phyloP scores from a whole-genome alignment of 768 basidiomycete genomes.

The Serendipita vermifera region DNA sequence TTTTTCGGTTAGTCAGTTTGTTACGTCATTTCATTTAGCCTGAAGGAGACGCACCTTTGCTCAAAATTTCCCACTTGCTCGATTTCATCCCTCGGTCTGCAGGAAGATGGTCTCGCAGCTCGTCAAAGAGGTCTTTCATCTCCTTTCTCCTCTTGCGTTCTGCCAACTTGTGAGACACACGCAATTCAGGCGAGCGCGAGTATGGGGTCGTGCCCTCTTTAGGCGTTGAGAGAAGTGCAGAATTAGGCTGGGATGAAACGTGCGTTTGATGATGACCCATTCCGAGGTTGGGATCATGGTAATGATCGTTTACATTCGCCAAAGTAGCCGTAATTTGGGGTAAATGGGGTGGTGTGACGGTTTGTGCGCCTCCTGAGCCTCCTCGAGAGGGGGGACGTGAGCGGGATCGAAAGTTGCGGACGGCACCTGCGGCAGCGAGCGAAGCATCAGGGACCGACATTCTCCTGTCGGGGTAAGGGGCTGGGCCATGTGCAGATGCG shows the following conservation, averaged over 20 bases:
- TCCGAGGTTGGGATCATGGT: conserved; percentile 3
- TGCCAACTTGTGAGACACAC: conserved; percentile 92
- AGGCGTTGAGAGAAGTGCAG: conserved; percentile 35
- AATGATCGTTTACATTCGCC: background rate
- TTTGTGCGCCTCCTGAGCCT: conserved; percentile 16
- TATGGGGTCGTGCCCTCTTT: conserved; percentile 49
- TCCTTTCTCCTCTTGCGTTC: conserved; percentile 95
- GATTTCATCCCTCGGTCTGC: conserved; percentile 90
- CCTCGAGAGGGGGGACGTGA: conserved; percentile 63
- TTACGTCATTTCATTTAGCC: background rate
- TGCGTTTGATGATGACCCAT: conserved; percentile 21
- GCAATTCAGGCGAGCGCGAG: conserved; percentile 86
- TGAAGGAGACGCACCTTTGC: conserved; percentile 54
- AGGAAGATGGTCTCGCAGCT: conserved; percentile 83
- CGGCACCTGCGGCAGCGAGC: conserved; percentile 32
- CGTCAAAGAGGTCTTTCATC: conserved; percentile 98
- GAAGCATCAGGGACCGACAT: conserved; percentile 51
- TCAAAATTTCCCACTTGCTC: conserved; percentile 98
- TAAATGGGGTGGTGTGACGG: conserved; percentile 23
- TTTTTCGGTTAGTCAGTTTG: background rate
- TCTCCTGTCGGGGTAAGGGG: conserved; percentile 44
- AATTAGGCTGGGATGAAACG: conserved; percentile 25
- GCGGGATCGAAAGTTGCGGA: conserved; percentile 46
- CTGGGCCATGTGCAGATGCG: conserved; percentile 26
- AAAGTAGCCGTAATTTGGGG: conserved; percentile 24